These are phyloP conservation scores for Phaeotremella fagi DNA, from an alignment of 768 basidiomycete genomes.

Conservation along the genomic window DNA sequence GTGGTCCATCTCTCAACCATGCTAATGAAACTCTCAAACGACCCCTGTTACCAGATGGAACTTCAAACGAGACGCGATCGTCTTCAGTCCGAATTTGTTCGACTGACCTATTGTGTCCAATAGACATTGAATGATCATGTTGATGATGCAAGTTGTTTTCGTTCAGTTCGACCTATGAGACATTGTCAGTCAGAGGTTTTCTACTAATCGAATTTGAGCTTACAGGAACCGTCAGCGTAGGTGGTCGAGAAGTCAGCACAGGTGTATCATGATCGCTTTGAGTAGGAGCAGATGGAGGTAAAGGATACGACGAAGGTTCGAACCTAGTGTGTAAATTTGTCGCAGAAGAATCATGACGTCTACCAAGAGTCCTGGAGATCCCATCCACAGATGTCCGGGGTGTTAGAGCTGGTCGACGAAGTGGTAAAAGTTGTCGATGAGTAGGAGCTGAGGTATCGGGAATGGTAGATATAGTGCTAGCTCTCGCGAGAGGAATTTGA, in stretches of 20 bases:
- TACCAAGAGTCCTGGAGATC: background rate
- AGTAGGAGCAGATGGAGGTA: slow-evolving; percentile 15
- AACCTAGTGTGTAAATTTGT: slow-evolving; percentile 19
- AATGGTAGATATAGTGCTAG: no score
- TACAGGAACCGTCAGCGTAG: no score
- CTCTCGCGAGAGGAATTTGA: no score
- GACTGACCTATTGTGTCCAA: background rate
- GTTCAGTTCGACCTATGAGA: no score
- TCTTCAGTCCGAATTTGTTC: background rate
- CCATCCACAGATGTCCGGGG: slow-evolving; percentile 11
- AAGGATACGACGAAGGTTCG: slow-evolving; percentile 28
- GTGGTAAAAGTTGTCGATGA: slow-evolving; percentile 10
- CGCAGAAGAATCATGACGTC: slow-evolving; percentile 8
- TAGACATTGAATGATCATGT: no score
- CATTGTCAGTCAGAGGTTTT: no score
- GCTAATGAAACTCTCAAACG: slow-evolving; percentile 18
- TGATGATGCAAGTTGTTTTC: no score
- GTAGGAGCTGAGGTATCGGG: no score
- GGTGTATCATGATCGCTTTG: no score
- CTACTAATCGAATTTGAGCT: no score
- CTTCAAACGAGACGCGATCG: slow-evolving; percentile 22
- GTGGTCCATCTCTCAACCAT: slow-evolving; percentile 6
- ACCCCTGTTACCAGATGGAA: slow-evolving; percentile 15
- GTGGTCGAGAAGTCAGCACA: no score
- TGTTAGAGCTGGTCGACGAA: slow-evolving; percentile 21